phyloP scores from a whole-genome alignment of 1,139 yeast genomes.

The Martiniozyma asiatica region DNA sequence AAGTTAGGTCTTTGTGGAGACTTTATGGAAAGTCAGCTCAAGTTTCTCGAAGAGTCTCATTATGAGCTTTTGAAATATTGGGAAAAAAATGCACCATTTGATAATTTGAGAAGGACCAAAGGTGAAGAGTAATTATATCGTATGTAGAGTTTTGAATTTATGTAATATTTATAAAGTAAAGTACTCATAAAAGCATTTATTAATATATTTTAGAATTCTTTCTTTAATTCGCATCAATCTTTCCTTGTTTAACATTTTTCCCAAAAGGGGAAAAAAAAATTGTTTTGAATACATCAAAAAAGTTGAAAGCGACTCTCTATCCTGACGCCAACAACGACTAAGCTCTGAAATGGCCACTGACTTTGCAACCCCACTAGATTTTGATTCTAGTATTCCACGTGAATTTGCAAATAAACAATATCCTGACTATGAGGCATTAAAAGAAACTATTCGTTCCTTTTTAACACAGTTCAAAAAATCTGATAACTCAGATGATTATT shows the following conservation, averaged over 20 bases:
- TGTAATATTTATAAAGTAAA: too few species aligned
- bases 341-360: conserved; percentile 4
- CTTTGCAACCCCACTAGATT: background rate
- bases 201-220: too few species aligned
- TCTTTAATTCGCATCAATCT: too few species aligned
- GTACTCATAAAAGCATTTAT: too few species aligned
- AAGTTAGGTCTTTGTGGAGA: conserved; percentile 15
- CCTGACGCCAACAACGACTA: too few species aligned
- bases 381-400: conserved; percentile 1
- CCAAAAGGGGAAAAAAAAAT: too few species aligned
- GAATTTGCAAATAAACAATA: conserved; percentile 6
- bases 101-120: conserved; percentile 7
- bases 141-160: too few species aligned
- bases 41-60: conserved; percentile 9
- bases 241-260: too few species aligned
- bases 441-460: conserved; percentile 43
- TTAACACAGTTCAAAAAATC: conserved; percentile 41
- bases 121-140: too few species aligned
- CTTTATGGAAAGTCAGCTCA: conserved; percentile 17
- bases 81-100: conserved; percentile 5
- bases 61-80: conserved; percentile 4
- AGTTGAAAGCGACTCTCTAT: too few species aligned
- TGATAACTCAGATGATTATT: conserved; percentile 16
- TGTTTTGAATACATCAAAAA: too few species aligned
- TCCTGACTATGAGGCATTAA: conserved; percentile 44